Evolutionary conservation across 2,329 filamentous ascomycete species (phyloP), one percentile per base, ranked within the genome.

Genomic region (Chaetothyriales sp.): DNA sequence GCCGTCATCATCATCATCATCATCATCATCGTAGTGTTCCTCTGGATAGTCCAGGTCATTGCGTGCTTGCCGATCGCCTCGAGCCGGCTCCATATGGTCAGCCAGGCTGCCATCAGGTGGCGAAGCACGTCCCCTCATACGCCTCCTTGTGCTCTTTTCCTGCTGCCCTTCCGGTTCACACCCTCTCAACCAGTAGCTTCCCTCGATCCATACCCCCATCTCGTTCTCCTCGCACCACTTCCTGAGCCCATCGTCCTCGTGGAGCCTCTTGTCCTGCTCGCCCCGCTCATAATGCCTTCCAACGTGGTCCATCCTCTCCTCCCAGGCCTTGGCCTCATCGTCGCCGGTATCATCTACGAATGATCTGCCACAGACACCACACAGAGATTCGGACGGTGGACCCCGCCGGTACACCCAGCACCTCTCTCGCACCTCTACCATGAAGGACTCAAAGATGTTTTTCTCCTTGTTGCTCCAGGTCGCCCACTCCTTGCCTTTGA

Each of bases 231-330:
- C 33, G 15, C 33, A 40, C 33, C 33, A 40, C 10, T 40, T 2
- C 10, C 33, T 15, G 10, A 40, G 33, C 33, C 33, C 33, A 5
- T 4, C 10, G 13, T 40, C 33, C 33, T 15, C 10, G 2, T 40
- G 33, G 33, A 15, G 33, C 8, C 13, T 15, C n/a, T 33, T 46
- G 13, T 43, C 51, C 4, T 43, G n/a, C 48, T 67, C 58, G 6
- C 65, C 64, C 58, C 82, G 83, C 67, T 92, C 87, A 46, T 90
- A 74, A 65, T 95, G 89, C 53, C 79, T 76, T 0, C 86, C 87
- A 2, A 94, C 79, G 67, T 95, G 89, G 66, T 95, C 89, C 81
- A 94, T 87, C 20, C 86, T 76, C 52, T 82, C 76, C 53, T 92
- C 85, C 89, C 89, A 95, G 9, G 80, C 80, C 5, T 72, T 75